Evolutionary conservation across 257 asterid species (phyloP), one percentile per base, ranked within the genome.

Genomic region (Anisodus acutangulus): DNA sequence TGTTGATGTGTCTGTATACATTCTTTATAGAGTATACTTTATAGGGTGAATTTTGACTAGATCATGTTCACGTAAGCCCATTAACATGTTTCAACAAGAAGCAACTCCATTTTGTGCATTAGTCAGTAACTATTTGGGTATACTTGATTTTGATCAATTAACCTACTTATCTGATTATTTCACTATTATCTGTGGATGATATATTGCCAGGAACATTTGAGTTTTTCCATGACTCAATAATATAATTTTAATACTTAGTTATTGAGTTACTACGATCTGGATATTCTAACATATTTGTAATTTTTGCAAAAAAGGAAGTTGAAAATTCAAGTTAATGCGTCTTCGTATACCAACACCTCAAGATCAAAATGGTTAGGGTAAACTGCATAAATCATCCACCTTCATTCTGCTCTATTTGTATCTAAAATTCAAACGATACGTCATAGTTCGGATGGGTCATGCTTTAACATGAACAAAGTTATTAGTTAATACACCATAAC

Each of bases 21-120:
- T 47, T 2, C 9, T 15, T 55, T 13, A 55, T 31, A 1, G 35
- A 31, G 35, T 54, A 54, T 54, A 54, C 19, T 43, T 60, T 8
- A 0, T 19, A 19, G 1, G 57, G 80, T 45, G 59, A 45, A 71
- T 45, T 8, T 45, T 9, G 80, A 71, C 10, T 39, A 45, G 80
- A 47, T 72, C 80, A 45, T 19, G 8, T 47, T 2, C 59, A 45
- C 16, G 35, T 45, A 72, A n/a, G 45, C n/a, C 58, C 80, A 72
- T 71, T 45, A 45, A 45, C 41, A 74, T 22, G 62, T 74, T 49
- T 74, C 81, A 49, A 51, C 81, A 74, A 49, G 81, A 22, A 22
- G 62, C 59, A 74, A 51, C 51, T 47, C 9, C 51, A 47, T 47
- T 47, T 12, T 68, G 76, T 15, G 76, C 26, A 37, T 37, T 37